Evolutionary conservation across 768 basidiomycete genomes (phyloP).

Genomic region (Boletus tylopilopsis): DNA sequence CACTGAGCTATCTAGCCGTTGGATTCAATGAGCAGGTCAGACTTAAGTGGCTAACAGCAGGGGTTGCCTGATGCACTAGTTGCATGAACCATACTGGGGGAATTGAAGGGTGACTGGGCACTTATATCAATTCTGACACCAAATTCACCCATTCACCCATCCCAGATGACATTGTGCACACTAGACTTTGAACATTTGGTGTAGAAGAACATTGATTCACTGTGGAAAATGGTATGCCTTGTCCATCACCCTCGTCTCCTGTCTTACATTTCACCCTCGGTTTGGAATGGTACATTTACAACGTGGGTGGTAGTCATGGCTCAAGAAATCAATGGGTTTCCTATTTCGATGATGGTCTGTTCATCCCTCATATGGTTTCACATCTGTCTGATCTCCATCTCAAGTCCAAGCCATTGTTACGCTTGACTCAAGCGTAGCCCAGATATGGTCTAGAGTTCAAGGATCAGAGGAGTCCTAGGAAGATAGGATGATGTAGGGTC

Average conservation of each 20-base stretch:
- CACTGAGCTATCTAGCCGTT: too few relatives aligned
- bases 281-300: constrained; percentile 63
- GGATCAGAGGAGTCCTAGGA: too few relatives aligned
- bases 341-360: constrained; percentile 67
- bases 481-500: too few relatives aligned
- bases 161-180: constrained; percentile 67
- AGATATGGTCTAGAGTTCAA: too few relatives aligned
- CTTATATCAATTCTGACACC: too few relatives aligned
- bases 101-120: too few relatives aligned
- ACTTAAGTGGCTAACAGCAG: too few relatives aligned
- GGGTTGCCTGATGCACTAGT: too few relatives aligned
- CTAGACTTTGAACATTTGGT: constrained; percentile 68
- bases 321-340: constrained; percentile 69
- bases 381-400: neutral
- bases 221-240: constrained; percentile 47
- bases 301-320: constrained; percentile 63
- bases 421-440: too few relatives aligned
- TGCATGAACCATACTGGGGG: too few relatives aligned
- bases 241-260: neutral
- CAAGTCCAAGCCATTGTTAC: constrained; percentile 71
- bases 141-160: constrained; percentile 4
- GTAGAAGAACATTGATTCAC: constrained; percentile 69
- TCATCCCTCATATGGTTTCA: neutral
- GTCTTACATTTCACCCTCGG: constrained; percentile 26
- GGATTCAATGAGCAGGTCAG: too few relatives aligned